These are phyloP conservation scores for Apiospora aurea DNA, from an alignment of 2,329 filamentous ascomycete genomes.

Conservation along the genomic window DNA sequence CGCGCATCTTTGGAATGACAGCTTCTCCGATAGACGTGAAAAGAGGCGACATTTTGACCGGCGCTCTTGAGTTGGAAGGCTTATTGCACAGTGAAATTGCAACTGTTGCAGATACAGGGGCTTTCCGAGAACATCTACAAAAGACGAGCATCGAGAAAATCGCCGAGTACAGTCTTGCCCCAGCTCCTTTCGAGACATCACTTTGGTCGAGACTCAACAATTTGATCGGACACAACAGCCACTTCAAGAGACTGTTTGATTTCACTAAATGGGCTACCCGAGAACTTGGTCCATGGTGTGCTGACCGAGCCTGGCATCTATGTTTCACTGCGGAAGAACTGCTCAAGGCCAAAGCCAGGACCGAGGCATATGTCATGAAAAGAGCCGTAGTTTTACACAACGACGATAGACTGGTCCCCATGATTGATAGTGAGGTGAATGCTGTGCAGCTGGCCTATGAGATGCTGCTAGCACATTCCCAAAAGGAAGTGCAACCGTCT, in stretches of 20 bases:
- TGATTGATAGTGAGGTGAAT: slow-evolving; percentile 34
- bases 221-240: slow-evolving; percentile 48
- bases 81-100: slow-evolving; percentile 84
- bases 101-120: slow-evolving; percentile 65
- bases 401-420: slow-evolving; percentile 34
- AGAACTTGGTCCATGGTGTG: slow-evolving; percentile 82
- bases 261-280: slow-evolving; percentile 67
- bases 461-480: slow-evolving; percentile 37
- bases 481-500: neutral
- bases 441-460: slow-evolving; percentile 65
- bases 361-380: slow-evolving; percentile 48
- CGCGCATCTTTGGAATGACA: slow-evolving; percentile 94
- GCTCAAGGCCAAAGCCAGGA: slow-evolving; percentile 65
- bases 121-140: slow-evolving; percentile 63
- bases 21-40: slow-evolving; percentile 92
- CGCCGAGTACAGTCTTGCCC: slow-evolving; percentile 58
- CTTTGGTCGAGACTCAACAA: slow-evolving; percentile 66
- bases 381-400: slow-evolving; percentile 35
- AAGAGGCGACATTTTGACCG: slow-evolving; percentile 69
- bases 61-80: slow-evolving; percentile 76
- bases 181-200: slow-evolving; percentile 64
- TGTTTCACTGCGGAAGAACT: slow-evolving; percentile 69
- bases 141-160: slow-evolving; percentile 66
- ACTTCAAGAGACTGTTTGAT: slow-evolving; percentile 64
- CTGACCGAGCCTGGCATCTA: slow-evolving; percentile 81